Evolutionary conservation across 768 basidiomycete species (phyloP).

Genomic region (Holtermannia corniformis): DNA sequence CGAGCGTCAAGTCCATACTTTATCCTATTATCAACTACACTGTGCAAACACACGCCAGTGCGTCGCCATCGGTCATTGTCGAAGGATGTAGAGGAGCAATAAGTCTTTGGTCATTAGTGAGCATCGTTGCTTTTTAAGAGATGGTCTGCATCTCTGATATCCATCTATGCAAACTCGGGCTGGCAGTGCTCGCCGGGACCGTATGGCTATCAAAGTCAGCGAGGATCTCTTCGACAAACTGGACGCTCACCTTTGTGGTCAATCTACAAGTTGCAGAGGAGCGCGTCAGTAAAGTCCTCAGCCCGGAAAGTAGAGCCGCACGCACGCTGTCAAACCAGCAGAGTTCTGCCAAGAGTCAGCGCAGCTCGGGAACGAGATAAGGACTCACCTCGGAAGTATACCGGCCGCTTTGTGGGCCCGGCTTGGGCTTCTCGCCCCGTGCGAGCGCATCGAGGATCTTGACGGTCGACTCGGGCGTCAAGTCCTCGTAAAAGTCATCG

Average conservation of each 20-base stretch:
- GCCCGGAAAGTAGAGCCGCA: background rate
- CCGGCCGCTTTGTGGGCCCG: conserved; percentile 85
- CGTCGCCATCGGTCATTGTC: no score
- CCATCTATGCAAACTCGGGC: conserved; percentile 65
- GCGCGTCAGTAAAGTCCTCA: background rate
- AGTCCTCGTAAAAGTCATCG: conserved; percentile 79
- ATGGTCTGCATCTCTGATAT: background rate
- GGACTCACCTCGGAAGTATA: conserved; percentile 57
- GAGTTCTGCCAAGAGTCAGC: conserved; percentile 59
- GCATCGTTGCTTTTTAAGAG: no score
- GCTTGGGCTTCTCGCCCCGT: conserved; percentile 69
- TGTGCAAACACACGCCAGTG: no score
- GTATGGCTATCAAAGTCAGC: conserved; percentile 59
- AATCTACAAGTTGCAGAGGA: conserved; percentile 5
- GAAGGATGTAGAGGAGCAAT: no score
- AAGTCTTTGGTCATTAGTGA: no score
- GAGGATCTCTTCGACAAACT: background rate
- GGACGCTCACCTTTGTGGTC: conserved; percentile 10
- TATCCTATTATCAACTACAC: no score
- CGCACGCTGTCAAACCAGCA: conserved; percentile 64
- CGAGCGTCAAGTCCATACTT: no score
- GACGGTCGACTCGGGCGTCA: conserved; percentile 45
- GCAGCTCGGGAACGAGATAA: no score
- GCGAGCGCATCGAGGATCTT: conserved; percentile 43
- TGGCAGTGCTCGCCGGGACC: conserved; percentile 84